phyloP scores from a whole-genome alignment of 116 monocot genomes.

The Zostera marina region DNA sequence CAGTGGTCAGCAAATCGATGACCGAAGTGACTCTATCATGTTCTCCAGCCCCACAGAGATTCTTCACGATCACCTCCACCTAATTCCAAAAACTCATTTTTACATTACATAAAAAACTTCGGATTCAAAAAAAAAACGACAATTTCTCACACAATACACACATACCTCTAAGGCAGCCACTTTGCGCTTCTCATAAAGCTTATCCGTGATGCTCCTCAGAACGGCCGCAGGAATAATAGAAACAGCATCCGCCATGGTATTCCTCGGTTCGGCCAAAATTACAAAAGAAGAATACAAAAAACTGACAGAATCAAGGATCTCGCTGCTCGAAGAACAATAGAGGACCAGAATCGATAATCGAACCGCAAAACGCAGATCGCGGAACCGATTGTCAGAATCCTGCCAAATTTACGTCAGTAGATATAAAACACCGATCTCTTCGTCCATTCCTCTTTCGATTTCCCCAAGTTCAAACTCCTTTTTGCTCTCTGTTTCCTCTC shows the following conservation, averaged over 20 bases:
- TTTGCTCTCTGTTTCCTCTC: too few species aligned
- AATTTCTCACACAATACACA: not conserved
- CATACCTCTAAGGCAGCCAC: constrained; percentile 84
- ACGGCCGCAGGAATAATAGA: constrained; percentile 55
- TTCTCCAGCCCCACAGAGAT: constrained; percentile 48
- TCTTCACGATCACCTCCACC: constrained; percentile 87
- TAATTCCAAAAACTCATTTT: constrained; percentile 7
- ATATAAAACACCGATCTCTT: too few species aligned
- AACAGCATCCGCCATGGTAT: constrained; percentile 45
- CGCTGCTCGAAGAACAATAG: too few species aligned
- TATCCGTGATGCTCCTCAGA: constrained; percentile 69
- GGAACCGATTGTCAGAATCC: too few species aligned
- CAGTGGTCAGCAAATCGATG: constrained; percentile 43
- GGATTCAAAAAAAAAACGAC: not conserved
- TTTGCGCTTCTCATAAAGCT: constrained; percentile 98
- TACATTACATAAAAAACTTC: too few species aligned
- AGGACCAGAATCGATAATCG: too few species aligned
- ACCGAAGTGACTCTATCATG: constrained; percentile 75
- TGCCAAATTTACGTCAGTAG: too few species aligned
- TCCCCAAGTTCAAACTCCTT: too few species aligned
- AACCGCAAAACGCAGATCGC: too few species aligned
- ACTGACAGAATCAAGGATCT: too few species aligned
- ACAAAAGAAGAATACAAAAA: too few species aligned
- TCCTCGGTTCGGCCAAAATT: not conserved
- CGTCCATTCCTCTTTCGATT: too few species aligned